Evolutionary conservation across 441 rosid species (phyloP), one percentile per base, ranked within the genome.

Genomic region (Biscutella auriculata): DNA sequence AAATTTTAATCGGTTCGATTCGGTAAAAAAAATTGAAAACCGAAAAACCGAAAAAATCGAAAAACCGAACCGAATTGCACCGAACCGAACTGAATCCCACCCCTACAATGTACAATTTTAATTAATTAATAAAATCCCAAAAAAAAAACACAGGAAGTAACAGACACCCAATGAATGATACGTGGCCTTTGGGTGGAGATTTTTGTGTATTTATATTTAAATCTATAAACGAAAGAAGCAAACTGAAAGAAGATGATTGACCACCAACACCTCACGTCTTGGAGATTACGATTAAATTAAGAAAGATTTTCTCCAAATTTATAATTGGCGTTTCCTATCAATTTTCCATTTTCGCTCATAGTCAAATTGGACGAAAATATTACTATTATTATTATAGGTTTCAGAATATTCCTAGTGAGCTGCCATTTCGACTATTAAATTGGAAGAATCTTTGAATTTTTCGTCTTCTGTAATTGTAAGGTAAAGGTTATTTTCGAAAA

Each of bases 391-490:
- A 32, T n/a, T 10, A 10, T 43, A 27, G 2, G 57, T 29, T 60
- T 60, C 52, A 37, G 66, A 60, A 67, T 67, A 60, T 67, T 67
- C 66, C 27, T 16, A 3, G 0, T 0, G 21, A 67, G 26, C 40
- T 67, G 23, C 62, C 57, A 60, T 32, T 60, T 67, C 54, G 66
- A 56, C 47, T 53, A 51, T n/a, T 58, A 27, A 51, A 66, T 30
- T 34, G 27, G 21, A 35, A 50, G 51, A 1, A 67, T 60, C 66
- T 60, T 57, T 66, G 65, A 39, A 43, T 8, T 34, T 4, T 9
- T n/a, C n/a, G n/a, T n/a, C n/a, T 43, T 16, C 65, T 14, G 0
- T 13, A 37, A 37, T 17, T 25, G 21, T 8, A 23, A 9, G 12
- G 45, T 45, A 40, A n/a, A n/a, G n/a, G n/a, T n/a, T n/a, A n/a